phyloP scores from a whole-genome alignment of 1,284 basidiomycete species.

The Austroboletus novae-zelandiae region DNA sequence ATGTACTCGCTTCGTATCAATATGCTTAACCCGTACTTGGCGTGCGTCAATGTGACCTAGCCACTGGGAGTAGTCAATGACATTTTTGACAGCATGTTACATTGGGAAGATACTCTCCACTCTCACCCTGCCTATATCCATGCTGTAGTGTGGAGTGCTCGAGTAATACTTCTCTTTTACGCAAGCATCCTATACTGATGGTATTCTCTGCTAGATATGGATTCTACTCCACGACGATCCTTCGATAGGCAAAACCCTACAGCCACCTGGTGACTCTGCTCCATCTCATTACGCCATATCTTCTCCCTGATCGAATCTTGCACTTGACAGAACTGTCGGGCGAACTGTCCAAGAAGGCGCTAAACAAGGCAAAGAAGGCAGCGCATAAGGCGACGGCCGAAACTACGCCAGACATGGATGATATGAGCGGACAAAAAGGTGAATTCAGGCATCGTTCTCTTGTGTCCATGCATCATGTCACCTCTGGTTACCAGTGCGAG shows the following conservation, averaged over 20 bases:
- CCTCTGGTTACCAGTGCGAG: constrained; percentile 19
- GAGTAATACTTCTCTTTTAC: constrained; percentile 41
- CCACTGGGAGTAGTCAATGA: neutral
- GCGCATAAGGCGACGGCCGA: constrained; percentile 68
- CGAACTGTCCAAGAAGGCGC: constrained; percentile 68
- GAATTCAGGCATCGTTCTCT: constrained; percentile 34
- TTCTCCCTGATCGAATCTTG: constrained; percentile 21
- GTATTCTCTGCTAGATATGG: constrained; percentile 57
- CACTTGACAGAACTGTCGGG: constrained; percentile 55
- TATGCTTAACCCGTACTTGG: constrained; percentile 82
- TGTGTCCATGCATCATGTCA: constrained; percentile 10
- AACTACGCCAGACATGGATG: constrained; percentile 49
- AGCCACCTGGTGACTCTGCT: constrained; percentile 27
- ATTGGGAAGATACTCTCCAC: constrained; percentile 81
- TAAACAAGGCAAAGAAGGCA: constrained; percentile 89
- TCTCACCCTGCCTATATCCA: constrained; percentile 76
- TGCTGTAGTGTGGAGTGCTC: constrained; percentile 69
- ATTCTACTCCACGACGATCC: constrained; percentile 76
- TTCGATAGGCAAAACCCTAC: constrained; percentile 45
- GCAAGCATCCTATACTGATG: constrained; percentile 13
- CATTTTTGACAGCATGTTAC: constrained; percentile 57
- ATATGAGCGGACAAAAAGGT: constrained; percentile 32
- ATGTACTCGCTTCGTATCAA: constrained; percentile 91
- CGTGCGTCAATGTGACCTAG: constrained; percentile 43
- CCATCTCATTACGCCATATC: constrained; percentile 19